A percentile compares a stretch with the other conserved stretches of the same genome.
Conservation (phyloP, 495 filamentous ascomycete species). For the Podospora comata region DNA sequence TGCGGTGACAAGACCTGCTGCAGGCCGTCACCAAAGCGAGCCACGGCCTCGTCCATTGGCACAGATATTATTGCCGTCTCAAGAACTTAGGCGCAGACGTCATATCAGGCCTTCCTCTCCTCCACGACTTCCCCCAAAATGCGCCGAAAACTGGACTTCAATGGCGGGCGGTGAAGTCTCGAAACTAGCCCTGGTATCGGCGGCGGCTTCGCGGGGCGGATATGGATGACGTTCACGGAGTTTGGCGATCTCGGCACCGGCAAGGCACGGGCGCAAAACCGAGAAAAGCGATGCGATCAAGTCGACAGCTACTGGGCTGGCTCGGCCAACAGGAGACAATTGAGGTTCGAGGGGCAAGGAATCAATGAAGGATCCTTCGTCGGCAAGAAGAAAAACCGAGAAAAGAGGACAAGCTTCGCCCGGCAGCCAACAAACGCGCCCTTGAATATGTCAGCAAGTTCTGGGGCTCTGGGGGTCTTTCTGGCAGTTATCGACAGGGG, state of each 20-base stretch:
- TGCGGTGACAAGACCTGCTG: slow-evolving; percentile 4
- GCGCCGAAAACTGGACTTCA: background rate
- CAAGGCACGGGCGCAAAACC: background rate
- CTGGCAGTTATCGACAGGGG: slow-evolving; percentile 7
- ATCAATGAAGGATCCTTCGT: background rate
- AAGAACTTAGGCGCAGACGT: slow-evolving; percentile 13
- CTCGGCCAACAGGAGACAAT: background rate
- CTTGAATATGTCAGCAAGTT: slow-evolving; percentile 19
- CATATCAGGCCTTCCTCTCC: slow-evolving; percentile 26
- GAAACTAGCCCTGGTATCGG: background rate
- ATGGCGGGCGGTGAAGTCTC: background rate
- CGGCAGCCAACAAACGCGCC: background rate
- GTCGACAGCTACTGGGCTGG: background rate
- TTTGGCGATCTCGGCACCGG: background rate
- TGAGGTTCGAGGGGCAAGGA: background rate
- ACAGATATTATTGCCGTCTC: slow-evolving; percentile 23
- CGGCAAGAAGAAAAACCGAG: slow-evolving; percentile 4
- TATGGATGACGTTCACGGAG: background rate
- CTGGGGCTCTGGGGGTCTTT: background rate
- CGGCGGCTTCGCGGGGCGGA: background rate
- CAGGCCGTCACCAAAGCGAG: slow-evolving; percentile 24
- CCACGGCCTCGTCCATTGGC: slow-evolving; percentile 29
- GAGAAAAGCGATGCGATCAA: background rate
- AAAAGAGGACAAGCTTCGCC: background rate
- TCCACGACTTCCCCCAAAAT: background rate